Conservation (phyloP, 495 filamentous ascomycete genomes). For the Xylaria palmicola region DNA sequence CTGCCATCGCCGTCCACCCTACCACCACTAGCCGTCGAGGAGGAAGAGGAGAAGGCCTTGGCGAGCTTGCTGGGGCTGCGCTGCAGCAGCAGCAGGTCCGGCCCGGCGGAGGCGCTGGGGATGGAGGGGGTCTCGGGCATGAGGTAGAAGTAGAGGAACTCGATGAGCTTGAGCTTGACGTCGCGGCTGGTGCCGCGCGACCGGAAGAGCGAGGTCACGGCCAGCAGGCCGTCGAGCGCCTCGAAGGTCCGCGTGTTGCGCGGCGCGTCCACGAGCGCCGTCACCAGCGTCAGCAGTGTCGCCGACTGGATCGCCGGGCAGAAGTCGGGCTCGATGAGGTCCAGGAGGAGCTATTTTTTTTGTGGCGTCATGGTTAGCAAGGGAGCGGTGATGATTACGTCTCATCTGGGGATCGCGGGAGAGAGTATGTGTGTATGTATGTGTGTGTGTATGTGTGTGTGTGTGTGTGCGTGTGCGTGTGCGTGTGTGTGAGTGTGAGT, state of each 20-base stretch:
- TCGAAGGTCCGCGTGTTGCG: conserved; percentile 90
- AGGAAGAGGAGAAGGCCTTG: conserved; percentile 45
- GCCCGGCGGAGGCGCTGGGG: conserved; percentile 39
- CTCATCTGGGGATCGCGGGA: too few species aligned
- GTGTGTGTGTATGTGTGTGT: neutral
- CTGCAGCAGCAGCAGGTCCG: too few species aligned
- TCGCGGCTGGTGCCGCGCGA: conserved; percentile 74
- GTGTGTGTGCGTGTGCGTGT: neutral
- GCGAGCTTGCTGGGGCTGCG: conserved; percentile 71
- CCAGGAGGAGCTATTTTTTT: conserved; percentile 71
- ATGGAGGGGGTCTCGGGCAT: conserved; percentile 80
- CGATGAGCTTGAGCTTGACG: conserved; percentile 88
- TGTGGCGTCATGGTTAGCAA: conserved; percentile 6
- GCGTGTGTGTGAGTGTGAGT: too few species aligned
- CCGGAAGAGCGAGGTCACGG: conserved; percentile 93
- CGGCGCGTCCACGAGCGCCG: conserved; percentile 78
- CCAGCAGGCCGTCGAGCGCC: conserved; percentile 84
- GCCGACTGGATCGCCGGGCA: conserved; percentile 88
- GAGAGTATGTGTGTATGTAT: neutral
- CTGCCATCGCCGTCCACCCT: conserved; percentile 41
- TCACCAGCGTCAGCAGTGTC: conserved; percentile 85
- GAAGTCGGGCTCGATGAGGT: conserved; percentile 90
- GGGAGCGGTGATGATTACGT: neutral
- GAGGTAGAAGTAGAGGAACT: conserved; percentile 97
- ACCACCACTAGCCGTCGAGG: conserved; percentile 30